Evolutionary conservation across 2,329 filamentous ascomycete genomes (phyloP).

Genomic region (Hypoxylon sp.): DNA sequence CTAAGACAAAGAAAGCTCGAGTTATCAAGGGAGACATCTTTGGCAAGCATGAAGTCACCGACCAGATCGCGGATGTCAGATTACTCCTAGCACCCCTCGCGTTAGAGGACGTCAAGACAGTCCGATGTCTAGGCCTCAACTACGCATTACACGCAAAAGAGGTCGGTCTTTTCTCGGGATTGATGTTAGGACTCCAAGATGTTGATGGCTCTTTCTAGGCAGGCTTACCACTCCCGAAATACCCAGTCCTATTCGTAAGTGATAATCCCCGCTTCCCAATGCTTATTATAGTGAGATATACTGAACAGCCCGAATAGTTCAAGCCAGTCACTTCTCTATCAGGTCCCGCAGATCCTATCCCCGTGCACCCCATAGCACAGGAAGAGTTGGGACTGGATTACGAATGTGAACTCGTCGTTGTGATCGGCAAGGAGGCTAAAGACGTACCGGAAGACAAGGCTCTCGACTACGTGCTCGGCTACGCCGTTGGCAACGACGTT

Average conservation of each 20-base stretch:
- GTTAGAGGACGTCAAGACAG: constrained; percentile 72
- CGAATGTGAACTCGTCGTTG: constrained; percentile 81
- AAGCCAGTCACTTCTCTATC: constrained; percentile 76
- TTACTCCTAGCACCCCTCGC: constrained; percentile 74
- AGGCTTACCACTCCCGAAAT: constrained; percentile 76
- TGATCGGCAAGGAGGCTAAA: constrained; percentile 76
- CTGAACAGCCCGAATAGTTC: constrained; percentile 58
- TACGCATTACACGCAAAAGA: constrained; percentile 80
- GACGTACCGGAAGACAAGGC: constrained; percentile 76
- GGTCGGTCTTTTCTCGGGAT: constrained; percentile 52
- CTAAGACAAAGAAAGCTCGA: constrained; percentile 70
- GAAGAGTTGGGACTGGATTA: constrained; percentile 78
- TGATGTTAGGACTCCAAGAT: constrained; percentile 5
- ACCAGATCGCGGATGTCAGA: constrained; percentile 68
- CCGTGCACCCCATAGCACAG: constrained; percentile 75
- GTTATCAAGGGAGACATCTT: constrained; percentile 77
- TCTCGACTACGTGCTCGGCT: constrained; percentile 80
- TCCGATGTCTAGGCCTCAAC: constrained; percentile 78
- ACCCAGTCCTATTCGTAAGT: constrained; percentile 77
- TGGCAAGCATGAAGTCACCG: constrained; percentile 72
- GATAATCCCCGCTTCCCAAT: neutral
- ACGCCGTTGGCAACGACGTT: constrained; percentile 83
- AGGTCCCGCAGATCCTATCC: constrained; percentile 75
- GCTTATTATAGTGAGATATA: neutral
- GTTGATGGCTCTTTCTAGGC: constrained; percentile 56